A percentile compares a stretch with the other conserved stretches of the same genome.
Evolutionary conservation across 805 yeast species (phyloP).

Genomic region (Isabelozyma gotoi): DNA sequence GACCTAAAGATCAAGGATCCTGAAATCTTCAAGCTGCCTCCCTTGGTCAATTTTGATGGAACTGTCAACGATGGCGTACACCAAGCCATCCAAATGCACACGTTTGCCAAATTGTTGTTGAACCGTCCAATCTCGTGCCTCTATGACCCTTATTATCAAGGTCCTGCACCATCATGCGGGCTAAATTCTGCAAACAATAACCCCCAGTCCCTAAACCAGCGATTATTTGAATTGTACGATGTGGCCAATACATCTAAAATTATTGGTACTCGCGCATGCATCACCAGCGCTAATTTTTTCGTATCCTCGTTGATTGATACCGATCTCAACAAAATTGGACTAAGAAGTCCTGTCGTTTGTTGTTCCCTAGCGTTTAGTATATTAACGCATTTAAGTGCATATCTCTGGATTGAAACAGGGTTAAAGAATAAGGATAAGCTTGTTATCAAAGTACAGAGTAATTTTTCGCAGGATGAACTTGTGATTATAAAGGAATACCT

Average conservation of each 20-base stretch:
- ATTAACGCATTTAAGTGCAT: slow-evolving; percentile 1
- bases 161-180: background rate
- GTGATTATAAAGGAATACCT: background rate
- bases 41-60: slow-evolving; percentile 42
- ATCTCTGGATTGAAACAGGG: slow-evolving; percentile 1
- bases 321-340: background rate
- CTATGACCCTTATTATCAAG: slow-evolving; percentile 4
- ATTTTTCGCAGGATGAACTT: background rate
- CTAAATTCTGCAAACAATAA: slow-evolving; percentile 4
- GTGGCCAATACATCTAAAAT: slow-evolving; percentile 48
- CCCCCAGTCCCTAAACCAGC: background rate
- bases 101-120: slow-evolving; percentile 54
- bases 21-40: slow-evolving; percentile 40
- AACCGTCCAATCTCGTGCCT: slow-evolving; percentile 51
- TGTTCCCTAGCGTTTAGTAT: background rate
- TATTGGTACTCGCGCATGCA: background rate
- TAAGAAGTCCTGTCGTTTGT: background rate
- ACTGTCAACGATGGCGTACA: slow-evolving; percentile 54
- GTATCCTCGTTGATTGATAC: slow-evolving; percentile 1
- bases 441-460: slow-evolving; percentile 11
- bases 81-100: slow-evolving; percentile 47
- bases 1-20: slow-evolving; percentile 46
- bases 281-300: background rate
- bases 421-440: background rate
- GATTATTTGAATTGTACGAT: slow-evolving; percentile 42